These are phyloP conservation scores for Fusarium tjaetaba DNA, from an alignment of 2,329 filamentous ascomycete genomes.

Conservation along the genomic window DNA sequence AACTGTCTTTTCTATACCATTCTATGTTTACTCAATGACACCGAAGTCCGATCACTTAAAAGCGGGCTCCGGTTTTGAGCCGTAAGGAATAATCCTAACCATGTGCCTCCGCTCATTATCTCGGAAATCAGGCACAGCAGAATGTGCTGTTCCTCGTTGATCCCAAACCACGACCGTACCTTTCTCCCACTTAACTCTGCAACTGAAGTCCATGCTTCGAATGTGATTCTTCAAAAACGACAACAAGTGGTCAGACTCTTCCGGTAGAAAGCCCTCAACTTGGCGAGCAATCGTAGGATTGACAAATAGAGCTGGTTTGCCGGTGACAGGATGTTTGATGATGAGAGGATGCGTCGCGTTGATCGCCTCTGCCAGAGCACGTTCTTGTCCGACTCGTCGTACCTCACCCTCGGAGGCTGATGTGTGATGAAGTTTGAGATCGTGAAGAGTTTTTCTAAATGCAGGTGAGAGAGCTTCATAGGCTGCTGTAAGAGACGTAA, in stretches of 20 bases:
- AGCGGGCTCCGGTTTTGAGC: constrained; percentile 34
- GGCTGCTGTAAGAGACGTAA: constrained; percentile 44
- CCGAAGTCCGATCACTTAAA: neutral
- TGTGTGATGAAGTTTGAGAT: constrained; percentile 30
- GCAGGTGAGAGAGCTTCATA: constrained; percentile 45
- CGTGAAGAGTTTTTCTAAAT: constrained; percentile 29
- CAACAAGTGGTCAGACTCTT: constrained; percentile 44
- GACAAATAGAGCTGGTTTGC: constrained; percentile 42
- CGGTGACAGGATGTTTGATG: constrained; percentile 45
- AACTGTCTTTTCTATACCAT: neutral
- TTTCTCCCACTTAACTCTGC: constrained; percentile 45
- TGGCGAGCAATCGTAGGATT: constrained; percentile 46
- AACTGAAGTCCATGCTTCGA: constrained; percentile 45
- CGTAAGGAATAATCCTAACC: constrained; percentile 46
- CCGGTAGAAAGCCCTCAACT: constrained; percentile 44
- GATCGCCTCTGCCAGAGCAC: constrained; percentile 44
- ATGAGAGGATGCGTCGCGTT: constrained; percentile 44
- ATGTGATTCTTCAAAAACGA: constrained; percentile 45
- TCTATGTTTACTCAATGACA: neutral
- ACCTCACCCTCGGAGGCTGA: constrained; percentile 47
- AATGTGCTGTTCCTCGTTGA: constrained; percentile 41
- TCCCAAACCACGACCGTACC: constrained; percentile 47
- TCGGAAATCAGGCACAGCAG: constrained; percentile 45
- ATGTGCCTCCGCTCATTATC: constrained; percentile 46
- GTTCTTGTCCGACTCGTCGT: constrained; percentile 41